phyloP scores from a whole-genome alignment of 805 yeast genomes.

The Candida quercuum region DNA sequence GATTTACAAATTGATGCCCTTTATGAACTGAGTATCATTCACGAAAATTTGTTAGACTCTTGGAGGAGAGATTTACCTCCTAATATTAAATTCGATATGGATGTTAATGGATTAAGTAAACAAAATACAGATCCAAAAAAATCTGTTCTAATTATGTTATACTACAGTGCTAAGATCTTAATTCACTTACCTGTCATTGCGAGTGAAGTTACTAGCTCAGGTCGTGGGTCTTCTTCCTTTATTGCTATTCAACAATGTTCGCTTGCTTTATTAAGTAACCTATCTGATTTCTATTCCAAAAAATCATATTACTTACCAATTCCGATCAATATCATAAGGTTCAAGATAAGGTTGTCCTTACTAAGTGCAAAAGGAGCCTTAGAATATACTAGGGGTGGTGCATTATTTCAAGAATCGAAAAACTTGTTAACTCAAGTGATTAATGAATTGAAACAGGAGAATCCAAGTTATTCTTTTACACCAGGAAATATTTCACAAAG shows the following conservation, averaged over 20 bases:
- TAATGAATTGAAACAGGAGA: constrained; percentile 45
- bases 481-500: constrained; percentile 60
- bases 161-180: constrained; percentile 57
- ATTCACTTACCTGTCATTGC: constrained; percentile 63
- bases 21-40: constrained; percentile 30
- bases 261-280: constrained; percentile 49
- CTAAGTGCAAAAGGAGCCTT: constrained; percentile 70
- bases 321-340: constrained; percentile 58
- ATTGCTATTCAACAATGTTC: constrained; percentile 67
- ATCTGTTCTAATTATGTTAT: constrained; percentile 50
- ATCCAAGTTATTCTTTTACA: constrained; percentile 35
- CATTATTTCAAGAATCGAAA: constrained; percentile 67
- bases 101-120: constrained; percentile 44
- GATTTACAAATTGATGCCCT: constrained; percentile 8
- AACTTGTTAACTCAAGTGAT: constrained; percentile 46
- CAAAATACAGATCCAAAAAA: constrained; percentile 30
- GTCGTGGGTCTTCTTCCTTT: constrained; percentile 48
- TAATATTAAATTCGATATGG: constrained; percentile 57
- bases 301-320: constrained; percentile 48
- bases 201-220: constrained; percentile 14
- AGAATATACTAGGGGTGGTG: constrained; percentile 81
- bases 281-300: constrained; percentile 36
- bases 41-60: constrained; percentile 67
- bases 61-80: constrained; percentile 74
- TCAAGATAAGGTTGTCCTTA: constrained; percentile 57